Evolutionary conservation across 2,329 filamentous ascomycete genomes (phyloP).

Genomic region (Venturia nashicola): DNA sequence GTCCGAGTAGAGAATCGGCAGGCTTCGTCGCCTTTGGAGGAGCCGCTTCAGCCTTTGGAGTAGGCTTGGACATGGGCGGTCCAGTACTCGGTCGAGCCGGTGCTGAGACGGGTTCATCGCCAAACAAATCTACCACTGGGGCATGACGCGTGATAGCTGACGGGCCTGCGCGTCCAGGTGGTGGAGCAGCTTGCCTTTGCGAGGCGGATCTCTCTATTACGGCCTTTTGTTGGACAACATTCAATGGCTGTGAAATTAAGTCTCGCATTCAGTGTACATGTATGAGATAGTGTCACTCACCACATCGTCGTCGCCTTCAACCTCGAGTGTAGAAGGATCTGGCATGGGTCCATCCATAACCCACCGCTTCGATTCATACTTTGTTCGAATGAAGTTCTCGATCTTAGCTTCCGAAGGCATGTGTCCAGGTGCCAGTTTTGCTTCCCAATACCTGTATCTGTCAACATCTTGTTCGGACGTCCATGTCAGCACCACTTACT

Average conservation of each 20-base stretch:
- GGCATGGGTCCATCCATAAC: slow-evolving; percentile 96
- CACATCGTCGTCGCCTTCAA: slow-evolving; percentile 73
- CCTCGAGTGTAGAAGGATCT: slow-evolving; percentile 77
- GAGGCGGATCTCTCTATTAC: slow-evolving; percentile 51
- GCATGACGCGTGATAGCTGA: slow-evolving; percentile 28
- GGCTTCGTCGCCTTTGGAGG: slow-evolving; percentile 51
- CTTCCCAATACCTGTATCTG: slow-evolving; percentile 65
- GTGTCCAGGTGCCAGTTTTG: slow-evolving; percentile 82
- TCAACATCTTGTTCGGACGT: not conserved
- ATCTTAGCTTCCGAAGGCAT: slow-evolving; percentile 95
- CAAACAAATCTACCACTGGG: slow-evolving; percentile 67
- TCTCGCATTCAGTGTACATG: not conserved
- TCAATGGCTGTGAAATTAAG: slow-evolving; percentile 39
- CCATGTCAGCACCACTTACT: slow-evolving; percentile 34
- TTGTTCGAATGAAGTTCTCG: slow-evolving; percentile 98
- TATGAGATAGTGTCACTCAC: slow-evolving; percentile 26
- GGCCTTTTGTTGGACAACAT: slow-evolving; percentile 57
- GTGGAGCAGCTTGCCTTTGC: slow-evolving; percentile 29
- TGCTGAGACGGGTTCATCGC: slow-evolving; percentile 55
- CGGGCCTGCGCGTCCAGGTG: slow-evolving; percentile 12
- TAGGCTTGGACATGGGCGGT: slow-evolving; percentile 49
- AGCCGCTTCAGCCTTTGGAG: slow-evolving; percentile 54
- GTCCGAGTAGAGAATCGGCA: slow-evolving; percentile 73
- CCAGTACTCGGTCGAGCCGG: slow-evolving; percentile 59
- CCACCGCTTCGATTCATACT: slow-evolving; percentile 98